Evolutionary conservation across 352 stramenopile species (phyloP).

Genomic region (Phytophthora multivora): DNA sequence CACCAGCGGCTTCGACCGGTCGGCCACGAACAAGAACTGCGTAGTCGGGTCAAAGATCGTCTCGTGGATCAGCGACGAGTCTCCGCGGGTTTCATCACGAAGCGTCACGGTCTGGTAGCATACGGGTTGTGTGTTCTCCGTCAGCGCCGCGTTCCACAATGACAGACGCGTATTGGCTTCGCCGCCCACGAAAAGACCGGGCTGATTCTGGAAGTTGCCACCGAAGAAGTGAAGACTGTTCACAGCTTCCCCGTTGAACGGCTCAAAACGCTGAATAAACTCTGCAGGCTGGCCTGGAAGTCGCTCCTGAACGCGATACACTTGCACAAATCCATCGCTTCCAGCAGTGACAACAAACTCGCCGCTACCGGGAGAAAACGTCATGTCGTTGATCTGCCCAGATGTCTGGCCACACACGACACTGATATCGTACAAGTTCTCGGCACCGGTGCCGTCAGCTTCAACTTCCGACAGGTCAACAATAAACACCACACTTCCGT

Average conservation of each 20-base stretch:
- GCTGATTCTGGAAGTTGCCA: slow-evolving; percentile 46
- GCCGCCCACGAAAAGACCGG: slow-evolving; percentile 68
- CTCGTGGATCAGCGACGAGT: slow-evolving; percentile 49
- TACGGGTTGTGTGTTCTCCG: slow-evolving; percentile 54
- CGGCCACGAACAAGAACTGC: slow-evolving; percentile 83
- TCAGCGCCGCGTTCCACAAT: slow-evolving; percentile 54
- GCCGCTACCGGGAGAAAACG: slow-evolving; percentile 67
- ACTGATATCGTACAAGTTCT: slow-evolving; percentile 73
- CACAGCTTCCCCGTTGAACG: slow-evolving; percentile 69
- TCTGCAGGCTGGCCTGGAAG: slow-evolving; percentile 57
- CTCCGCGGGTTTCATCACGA: slow-evolving; percentile 31
- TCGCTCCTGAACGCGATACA: slow-evolving; percentile 67
- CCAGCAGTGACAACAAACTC: slow-evolving; percentile 68
- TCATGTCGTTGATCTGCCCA: slow-evolving; percentile 77
- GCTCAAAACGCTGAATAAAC: slow-evolving; percentile 81
- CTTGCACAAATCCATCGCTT: slow-evolving; percentile 79
- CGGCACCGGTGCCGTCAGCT: slow-evolving; percentile 37
- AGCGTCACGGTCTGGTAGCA: slow-evolving; percentile 75
- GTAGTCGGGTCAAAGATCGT: slow-evolving; percentile 70
- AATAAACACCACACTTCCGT: slow-evolving; percentile 69
- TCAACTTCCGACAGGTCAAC: slow-evolving; percentile 58
- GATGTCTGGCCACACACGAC: slow-evolving; percentile 72
- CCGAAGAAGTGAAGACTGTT: slow-evolving; percentile 77
- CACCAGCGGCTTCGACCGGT: slow-evolving; percentile 61
- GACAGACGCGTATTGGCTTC: slow-evolving; percentile 61